Evolutionary conservation across 345 rosid species (phyloP).

Genomic region (Noccaea caerulescens): DNA sequence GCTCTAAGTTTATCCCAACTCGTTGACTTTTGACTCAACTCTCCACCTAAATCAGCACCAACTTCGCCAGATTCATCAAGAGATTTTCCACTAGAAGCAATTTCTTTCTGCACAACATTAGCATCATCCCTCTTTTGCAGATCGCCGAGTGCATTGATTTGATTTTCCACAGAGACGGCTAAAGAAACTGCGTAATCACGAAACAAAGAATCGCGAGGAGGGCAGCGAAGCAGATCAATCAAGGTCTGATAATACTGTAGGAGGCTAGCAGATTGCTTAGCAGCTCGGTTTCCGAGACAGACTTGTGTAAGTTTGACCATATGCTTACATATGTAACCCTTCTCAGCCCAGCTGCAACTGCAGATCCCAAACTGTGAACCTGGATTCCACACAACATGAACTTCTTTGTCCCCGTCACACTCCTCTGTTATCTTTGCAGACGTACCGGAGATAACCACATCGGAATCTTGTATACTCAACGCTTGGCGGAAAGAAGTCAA

Average conservation of each 20-base stretch:
- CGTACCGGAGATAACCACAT: constrained; percentile 60
- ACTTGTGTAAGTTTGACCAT: constrained; percentile 63
- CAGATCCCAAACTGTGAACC: constrained; percentile 82
- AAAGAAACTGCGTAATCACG: constrained; percentile 83
- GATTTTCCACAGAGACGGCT: constrained; percentile 61
- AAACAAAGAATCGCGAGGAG: constrained; percentile 71
- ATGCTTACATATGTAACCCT: constrained; percentile 87
- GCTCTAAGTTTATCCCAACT: constrained; percentile 4
- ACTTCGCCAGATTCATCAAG: constrained; percentile 21
- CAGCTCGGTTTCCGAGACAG: constrained; percentile 42
- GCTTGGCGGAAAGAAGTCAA: constrained; percentile 87
- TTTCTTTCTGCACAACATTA: constrained; percentile 36
- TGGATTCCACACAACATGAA: constrained; percentile 74
- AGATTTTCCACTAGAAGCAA: constrained; percentile 14
- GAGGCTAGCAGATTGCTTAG: constrained; percentile 58
- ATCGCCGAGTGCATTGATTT: constrained; percentile 50
- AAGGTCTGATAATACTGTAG: constrained; percentile 67
- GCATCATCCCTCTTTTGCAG: constrained; percentile 40
- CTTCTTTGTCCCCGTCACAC: constrained; percentile 48
- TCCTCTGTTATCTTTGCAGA: constrained; percentile 65
- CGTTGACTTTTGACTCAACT: constrained; percentile 24
- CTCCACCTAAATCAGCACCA: constrained; percentile 28
- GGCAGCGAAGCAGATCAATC: constrained; percentile 60
- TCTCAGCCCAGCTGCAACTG: constrained; percentile 79
- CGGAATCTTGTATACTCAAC: constrained; percentile 66